Percentiles rank a stretch among this genome's conserved stretches.
Conservation (phyloP, 2,329 filamentous ascomycete species). For the Lachnellula cervina region DNA sequence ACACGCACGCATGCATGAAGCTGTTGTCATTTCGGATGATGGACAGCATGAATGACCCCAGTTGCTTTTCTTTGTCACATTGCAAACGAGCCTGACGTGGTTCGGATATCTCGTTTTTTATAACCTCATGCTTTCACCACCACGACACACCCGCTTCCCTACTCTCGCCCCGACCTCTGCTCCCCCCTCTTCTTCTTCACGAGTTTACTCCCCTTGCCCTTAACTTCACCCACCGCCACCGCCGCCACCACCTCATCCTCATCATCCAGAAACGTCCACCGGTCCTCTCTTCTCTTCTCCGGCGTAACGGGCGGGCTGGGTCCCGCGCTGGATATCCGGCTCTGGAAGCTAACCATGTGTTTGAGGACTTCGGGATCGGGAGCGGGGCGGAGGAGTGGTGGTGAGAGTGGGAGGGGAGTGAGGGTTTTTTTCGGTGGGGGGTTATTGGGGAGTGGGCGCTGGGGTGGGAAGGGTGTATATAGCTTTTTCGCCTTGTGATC, state of each 20-base stretch:
- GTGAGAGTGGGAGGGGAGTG: not conserved
- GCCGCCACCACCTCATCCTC: not conserved
- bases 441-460: not conserved
- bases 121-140: no score
- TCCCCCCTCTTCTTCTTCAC: not conserved
- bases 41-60: no score
- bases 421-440: not conserved
- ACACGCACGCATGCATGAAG: no score
- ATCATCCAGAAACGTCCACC: not conserved
- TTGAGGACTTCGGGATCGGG: not conserved
- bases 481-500: not conserved
- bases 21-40: no score
- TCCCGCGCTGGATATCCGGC: not conserved
- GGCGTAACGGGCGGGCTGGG: not conserved
- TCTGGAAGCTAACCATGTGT: not conserved
- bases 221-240: not conserved
- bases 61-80: no score
- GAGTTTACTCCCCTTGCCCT: not conserved
- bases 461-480: not conserved
- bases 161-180: no score
- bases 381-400: not conserved
- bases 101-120: no score
- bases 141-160: no score
- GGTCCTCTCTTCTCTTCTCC: not conserved
- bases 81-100: no score